Conservation (phyloP, 1,284 basidiomycete species). For the Ceratobasidium sp. region DNA sequence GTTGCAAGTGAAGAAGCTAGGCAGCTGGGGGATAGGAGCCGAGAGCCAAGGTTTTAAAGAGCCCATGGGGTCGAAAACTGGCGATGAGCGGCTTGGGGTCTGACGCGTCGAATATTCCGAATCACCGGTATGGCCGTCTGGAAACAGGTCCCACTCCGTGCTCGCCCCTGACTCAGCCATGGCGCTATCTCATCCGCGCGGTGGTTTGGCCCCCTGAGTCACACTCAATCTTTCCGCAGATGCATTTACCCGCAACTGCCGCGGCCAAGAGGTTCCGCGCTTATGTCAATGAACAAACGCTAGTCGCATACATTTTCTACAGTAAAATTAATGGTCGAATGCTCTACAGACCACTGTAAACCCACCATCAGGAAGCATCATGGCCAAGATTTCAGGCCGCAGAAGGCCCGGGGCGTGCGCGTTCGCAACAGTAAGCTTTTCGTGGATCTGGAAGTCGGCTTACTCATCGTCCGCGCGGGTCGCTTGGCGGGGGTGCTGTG, state of each 20-base stretch:
- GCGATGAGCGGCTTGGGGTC: not conserved
- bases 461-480: not conserved
- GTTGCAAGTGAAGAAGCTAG: not conserved
- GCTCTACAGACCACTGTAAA: too few species aligned
- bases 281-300: not conserved
- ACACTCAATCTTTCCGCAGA: too few species aligned
- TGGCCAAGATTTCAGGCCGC: not conserved
- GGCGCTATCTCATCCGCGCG: too few species aligned
- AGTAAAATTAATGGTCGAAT: not conserved
- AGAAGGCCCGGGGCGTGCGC: conserved; percentile 1
- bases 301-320: not conserved
- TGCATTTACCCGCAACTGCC: too few species aligned
- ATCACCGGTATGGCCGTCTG: too few species aligned
- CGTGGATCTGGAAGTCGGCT: not conserved
- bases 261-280: not conserved
- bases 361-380: not conserved
- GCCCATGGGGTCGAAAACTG: not conserved
- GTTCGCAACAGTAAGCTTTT: not conserved
- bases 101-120: too few species aligned
- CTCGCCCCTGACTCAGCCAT: too few species aligned
- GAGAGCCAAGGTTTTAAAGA: not conserved
- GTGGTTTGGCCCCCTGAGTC: too few species aligned
- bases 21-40: not conserved
- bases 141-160: too few species aligned
- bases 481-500: not conserved